Percentiles rank a stretch among this genome's conserved stretches.
Conservation (phyloP, 106 monocot genomes). For the Dendrobium nobile region DNA sequence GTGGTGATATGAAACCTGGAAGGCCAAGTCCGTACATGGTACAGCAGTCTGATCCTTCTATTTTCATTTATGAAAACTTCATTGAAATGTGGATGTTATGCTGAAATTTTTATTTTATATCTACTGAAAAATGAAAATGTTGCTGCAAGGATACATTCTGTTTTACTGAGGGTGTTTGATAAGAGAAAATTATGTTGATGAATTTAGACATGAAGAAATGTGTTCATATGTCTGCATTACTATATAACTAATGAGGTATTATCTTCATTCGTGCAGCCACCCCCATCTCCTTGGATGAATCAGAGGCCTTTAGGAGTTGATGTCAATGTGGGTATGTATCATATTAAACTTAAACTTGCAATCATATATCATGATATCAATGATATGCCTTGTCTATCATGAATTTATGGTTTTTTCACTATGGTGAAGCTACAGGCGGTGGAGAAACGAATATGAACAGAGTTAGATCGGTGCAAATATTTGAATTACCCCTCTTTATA, state of each 20-base stretch:
- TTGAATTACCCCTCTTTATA: too few species aligned
- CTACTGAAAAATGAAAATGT: background rate
- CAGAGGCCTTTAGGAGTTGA: conserved; percentile 94
- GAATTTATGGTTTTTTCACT: background rate
- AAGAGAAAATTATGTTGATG: background rate
- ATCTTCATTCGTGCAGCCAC: conserved; percentile 37
- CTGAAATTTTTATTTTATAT: background rate
- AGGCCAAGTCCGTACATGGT: conserved; percentile 86
- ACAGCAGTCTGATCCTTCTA: background rate
- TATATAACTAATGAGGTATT: background rate
- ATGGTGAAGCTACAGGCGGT: background rate
- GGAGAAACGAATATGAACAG: too few species aligned
- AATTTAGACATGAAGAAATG: background rate
- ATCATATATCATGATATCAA: background rate
- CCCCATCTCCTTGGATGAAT: conserved; percentile 91
- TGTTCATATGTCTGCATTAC: background rate
- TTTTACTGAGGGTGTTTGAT: background rate
- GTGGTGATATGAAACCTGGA: conserved; percentile 49
- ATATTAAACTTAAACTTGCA: conserved; percentile 1
- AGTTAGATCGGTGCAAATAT: too few species aligned
- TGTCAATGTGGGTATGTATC: conserved; percentile 96
- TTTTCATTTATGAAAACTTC: background rate
- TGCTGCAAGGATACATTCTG: background rate
- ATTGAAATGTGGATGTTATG: background rate
- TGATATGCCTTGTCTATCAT: conserved; percentile 5